A percentile compares a stretch with the other conserved stretches of the same genome.
These are phyloP conservation scores for Beauveria varroae DNA, from an alignment of 2,329 filamentous ascomycete species.

Conservation along the genomic window DNA sequence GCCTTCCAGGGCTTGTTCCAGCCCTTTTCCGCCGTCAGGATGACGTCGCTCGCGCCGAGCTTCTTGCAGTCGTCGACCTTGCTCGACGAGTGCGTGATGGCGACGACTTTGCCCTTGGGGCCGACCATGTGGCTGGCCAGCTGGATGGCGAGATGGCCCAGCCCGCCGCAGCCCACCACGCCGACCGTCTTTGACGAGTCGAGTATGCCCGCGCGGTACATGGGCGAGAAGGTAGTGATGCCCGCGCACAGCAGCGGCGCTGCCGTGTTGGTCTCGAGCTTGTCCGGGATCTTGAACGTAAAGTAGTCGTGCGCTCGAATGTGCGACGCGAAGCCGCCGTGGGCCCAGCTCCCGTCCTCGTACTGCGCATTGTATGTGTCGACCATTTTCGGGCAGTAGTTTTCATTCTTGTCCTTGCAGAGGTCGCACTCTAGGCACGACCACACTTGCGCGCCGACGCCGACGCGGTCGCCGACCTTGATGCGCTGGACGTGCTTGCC, in stretches of 20 bases:
- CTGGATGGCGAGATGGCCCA: slow-evolving; percentile 67
- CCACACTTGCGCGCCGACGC: slow-evolving; percentile 53
- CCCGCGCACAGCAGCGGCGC: slow-evolving; percentile 73
- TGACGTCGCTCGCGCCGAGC: slow-evolving; percentile 53
- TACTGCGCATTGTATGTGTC: slow-evolving; percentile 52
- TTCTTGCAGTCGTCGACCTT: slow-evolving; percentile 55
- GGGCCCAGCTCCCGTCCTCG: slow-evolving; percentile 46
- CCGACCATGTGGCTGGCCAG: slow-evolving; percentile 47
- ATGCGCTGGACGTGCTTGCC: slow-evolving; percentile 39
- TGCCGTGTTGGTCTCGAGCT: slow-evolving; percentile 38
- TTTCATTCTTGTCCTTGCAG: slow-evolving; percentile 42
- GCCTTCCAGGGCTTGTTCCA: slow-evolving; percentile 51
- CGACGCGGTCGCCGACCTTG: slow-evolving; percentile 56
- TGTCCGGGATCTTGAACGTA: slow-evolving; percentile 50
- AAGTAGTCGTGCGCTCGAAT: slow-evolving; percentile 50
- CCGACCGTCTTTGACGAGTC: slow-evolving; percentile 63
- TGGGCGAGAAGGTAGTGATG: slow-evolving; percentile 63
- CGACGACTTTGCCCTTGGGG: slow-evolving; percentile 59
- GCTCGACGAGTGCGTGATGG: slow-evolving; percentile 50
- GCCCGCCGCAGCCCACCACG: slow-evolving; percentile 64
- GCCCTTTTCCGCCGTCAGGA: slow-evolving; percentile 38
- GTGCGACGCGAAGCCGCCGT: slow-evolving; percentile 54
- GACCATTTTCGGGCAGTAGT: slow-evolving; percentile 40
- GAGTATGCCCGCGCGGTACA: slow-evolving; percentile 56
- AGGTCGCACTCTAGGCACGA: slow-evolving; percentile 45